phyloP scores from a whole-genome alignment of 1,284 basidiomycete genomes.

The Boletus smithii region DNA sequence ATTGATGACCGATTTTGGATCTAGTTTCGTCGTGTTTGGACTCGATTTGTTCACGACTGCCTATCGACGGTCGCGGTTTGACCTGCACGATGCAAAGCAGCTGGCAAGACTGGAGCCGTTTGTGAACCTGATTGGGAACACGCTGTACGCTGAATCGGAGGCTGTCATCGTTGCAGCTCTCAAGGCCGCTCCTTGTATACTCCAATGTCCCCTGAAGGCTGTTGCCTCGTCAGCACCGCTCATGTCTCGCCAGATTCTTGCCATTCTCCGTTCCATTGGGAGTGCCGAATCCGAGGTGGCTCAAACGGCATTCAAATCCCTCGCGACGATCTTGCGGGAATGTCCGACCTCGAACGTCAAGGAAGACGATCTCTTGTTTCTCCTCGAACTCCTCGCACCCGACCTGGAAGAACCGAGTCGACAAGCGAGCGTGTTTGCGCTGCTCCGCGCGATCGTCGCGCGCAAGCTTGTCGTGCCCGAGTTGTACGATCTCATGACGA shows the following conservation, averaged over 20 bases:
- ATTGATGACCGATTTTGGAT: constrained; percentile 19
- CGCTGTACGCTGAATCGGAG: constrained; percentile 83
- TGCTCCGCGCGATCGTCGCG: constrained; percentile 89
- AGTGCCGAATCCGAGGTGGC: constrained; percentile 88
- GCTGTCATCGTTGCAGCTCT: constrained; percentile 80
- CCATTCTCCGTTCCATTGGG: constrained; percentile 81
- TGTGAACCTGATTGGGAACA: constrained; percentile 87
- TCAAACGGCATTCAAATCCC: constrained; percentile 85
- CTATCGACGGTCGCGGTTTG: constrained; percentile 81
- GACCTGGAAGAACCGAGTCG: constrained; percentile 94
- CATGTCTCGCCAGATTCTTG: constrained; percentile 83
- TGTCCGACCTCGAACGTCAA: constrained; percentile 77
- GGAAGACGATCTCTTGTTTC: constrained; percentile 85
- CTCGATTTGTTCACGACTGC: constrained; percentile 91
- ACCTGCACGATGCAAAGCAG: constrained; percentile 72
- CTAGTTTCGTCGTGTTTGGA: constrained; percentile 89
- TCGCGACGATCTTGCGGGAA: constrained; percentile 85
- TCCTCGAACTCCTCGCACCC: constrained; percentile 83
- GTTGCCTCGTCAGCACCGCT: constrained; percentile 80
- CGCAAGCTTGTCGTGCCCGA: constrained; percentile 94
- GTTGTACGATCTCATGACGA: constrained; percentile 97
- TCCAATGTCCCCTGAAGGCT: constrained; percentile 81
- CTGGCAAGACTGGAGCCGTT: constrained; percentile 84
- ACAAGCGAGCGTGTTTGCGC: constrained; percentile 83
- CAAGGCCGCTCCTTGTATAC: constrained; percentile 78